phyloP scores from a whole-genome alignment of 306 rosid species.

The Begonia loranthoides region DNA sequence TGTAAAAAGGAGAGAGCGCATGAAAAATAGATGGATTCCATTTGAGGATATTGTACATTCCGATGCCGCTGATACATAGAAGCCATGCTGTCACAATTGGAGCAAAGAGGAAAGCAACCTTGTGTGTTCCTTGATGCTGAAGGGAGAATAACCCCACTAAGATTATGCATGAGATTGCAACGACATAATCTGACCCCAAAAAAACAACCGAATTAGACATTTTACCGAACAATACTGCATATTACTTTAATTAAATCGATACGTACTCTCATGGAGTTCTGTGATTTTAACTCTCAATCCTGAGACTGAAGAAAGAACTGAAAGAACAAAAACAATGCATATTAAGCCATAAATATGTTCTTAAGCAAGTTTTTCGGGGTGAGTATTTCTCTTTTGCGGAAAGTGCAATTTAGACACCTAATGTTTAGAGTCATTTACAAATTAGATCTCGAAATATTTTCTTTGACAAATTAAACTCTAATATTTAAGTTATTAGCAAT shows the following conservation, averaged over 20 bases:
- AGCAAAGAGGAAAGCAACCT: constrained; percentile 66
- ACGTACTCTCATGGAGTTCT: constrained; percentile 71
- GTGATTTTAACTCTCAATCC: constrained; percentile 57
- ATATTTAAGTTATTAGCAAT: no score
- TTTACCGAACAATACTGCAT: no score
- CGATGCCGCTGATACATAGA: constrained; percentile 41
- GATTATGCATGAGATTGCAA: constrained; percentile 48
- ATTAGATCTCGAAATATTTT: no score
- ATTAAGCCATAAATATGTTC: neutral
- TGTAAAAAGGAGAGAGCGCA: constrained; percentile 57
- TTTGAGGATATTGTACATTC: constrained; percentile 46
- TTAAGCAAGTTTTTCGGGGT: no score
- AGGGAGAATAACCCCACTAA: constrained; percentile 64
- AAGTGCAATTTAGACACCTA: no score
- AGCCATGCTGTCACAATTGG: constrained; percentile 63
- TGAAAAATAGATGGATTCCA: constrained; percentile 44
- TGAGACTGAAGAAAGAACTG: constrained; percentile 89
- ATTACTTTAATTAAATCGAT: constrained; percentile 8
- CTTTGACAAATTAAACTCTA: no score
- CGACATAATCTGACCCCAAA: constrained; percentile 34
- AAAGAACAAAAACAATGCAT: constrained; percentile 22
- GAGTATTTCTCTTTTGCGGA: no score
- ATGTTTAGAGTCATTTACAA: no score
- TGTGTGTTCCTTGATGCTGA: constrained; percentile 66
- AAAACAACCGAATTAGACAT: no score